phyloP scores from a whole-genome alignment of 2,329 filamentous ascomycete species.

The Pyrenochaeta sp. region DNA sequence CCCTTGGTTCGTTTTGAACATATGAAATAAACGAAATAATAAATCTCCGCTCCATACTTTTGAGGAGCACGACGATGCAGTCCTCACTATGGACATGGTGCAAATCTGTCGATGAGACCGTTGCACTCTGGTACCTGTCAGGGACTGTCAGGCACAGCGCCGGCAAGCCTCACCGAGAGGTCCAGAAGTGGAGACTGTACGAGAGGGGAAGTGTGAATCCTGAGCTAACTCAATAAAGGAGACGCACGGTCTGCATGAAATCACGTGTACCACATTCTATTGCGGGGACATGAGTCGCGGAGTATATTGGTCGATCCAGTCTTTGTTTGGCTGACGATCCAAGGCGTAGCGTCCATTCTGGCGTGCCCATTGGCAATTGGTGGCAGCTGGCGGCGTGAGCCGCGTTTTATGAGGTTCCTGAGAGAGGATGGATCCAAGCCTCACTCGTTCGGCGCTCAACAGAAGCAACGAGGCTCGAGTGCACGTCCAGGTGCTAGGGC shows the following conservation, averaged over 20 bases:
- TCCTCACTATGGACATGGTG: background rate
- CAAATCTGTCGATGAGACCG: slow-evolving; percentile 3
- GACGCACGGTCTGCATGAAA: slow-evolving; percentile 3
- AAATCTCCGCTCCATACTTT: slow-evolving; percentile 11
- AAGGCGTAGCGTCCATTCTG: slow-evolving; percentile 5
- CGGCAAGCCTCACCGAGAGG: background rate
- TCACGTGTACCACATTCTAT: slow-evolving; percentile 3
- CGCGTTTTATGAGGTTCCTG: slow-evolving; percentile 18
- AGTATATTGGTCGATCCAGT: slow-evolving; percentile 18
- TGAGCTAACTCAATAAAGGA: slow-evolving; percentile 5
- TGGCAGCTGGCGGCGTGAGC: slow-evolving; percentile 8
- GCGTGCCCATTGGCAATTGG: background rate
- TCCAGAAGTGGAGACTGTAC: background rate
- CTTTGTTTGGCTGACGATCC: slow-evolving; percentile 5
- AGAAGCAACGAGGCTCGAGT: slow-evolving; percentile 8
- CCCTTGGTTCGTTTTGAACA: slow-evolving; percentile 10
- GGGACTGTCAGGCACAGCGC: slow-evolving; percentile 10
- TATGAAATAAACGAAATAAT: slow-evolving; percentile 9
- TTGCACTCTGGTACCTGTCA: slow-evolving; percentile 9
- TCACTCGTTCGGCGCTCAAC: slow-evolving; percentile 6
- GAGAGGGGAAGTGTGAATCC: slow-evolving; percentile 1
- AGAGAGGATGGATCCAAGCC: slow-evolving; percentile 10
- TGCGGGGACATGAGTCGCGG: slow-evolving; percentile 13
- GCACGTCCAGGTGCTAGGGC: slow-evolving; percentile 12
- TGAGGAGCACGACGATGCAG: background rate